Percentiles rank a stretch among this genome's conserved stretches.
These are phyloP conservation scores for Coccomyxa sp. DNA, from an alignment of 139 green algal genomes.

Conservation along the genomic window DNA sequence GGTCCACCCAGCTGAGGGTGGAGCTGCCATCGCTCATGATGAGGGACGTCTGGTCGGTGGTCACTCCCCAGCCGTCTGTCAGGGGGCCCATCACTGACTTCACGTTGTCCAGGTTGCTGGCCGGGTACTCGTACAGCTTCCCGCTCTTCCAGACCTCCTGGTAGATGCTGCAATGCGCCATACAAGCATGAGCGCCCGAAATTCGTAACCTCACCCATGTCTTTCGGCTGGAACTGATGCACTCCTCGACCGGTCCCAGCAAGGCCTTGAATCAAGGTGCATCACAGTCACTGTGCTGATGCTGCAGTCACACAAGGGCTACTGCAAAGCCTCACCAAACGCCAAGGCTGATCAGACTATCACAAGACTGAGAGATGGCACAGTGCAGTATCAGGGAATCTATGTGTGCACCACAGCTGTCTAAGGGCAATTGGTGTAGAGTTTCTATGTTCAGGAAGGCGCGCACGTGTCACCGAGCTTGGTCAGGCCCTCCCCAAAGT, in stretches of 20 bases:
- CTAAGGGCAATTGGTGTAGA: not conserved
- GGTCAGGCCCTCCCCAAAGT: conserved; percentile 81
- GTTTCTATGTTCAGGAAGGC: too few relatives aligned
- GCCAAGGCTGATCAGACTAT: too few relatives aligned
- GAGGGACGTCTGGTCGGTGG: conserved; percentile 56
- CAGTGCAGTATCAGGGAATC: not conserved
- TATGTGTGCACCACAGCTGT: not conserved
- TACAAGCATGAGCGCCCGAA: too few relatives aligned
- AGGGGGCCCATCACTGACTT: conserved; percentile 41
- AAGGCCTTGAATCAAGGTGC: too few relatives aligned
- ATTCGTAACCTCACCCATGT: too few relatives aligned
- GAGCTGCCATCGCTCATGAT: conserved; percentile 66
- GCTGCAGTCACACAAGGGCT: too few relatives aligned
- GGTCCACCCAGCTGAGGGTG: conserved; percentile 65
- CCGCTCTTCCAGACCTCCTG: conserved; percentile 67
- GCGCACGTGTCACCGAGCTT: conserved; percentile 38
- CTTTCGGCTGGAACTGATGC: too few relatives aligned
- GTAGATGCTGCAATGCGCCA: conserved; percentile 63
- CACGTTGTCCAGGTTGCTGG: conserved; percentile 24
- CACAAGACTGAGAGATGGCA: too few relatives aligned
- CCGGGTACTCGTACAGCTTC: conserved; percentile 32
- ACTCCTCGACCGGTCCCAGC: too few relatives aligned
- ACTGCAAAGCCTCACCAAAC: too few relatives aligned
- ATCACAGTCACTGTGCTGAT: too few relatives aligned
- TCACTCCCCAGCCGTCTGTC: conserved; percentile 82